Base-by-base conservation (phyloP, 192 early-diverging fungal species). In the Coemansia sp. region DNA sequence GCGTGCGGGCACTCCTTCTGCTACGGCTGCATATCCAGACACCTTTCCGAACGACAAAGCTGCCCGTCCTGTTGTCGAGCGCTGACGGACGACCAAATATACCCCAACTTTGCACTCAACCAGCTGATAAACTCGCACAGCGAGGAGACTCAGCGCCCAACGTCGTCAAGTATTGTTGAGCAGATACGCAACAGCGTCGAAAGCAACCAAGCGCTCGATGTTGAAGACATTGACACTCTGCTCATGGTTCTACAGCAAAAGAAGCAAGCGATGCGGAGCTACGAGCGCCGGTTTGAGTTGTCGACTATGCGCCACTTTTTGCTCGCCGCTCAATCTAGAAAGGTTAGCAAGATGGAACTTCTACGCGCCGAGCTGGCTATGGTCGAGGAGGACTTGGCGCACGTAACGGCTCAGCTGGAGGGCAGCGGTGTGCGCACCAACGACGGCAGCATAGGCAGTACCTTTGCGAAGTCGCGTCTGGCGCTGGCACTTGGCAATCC, bases 1-100 rank as follows among this genome's bases (percentile, higher is more conserved):
- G 83, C 84, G 25, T 95, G 94, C 76, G 93, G 94, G 1, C 94
- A 95, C 75, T 92, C 91, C 5, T 95, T 91, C 78, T 95, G 92
- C 71, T 88, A 90, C 74, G 64, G 75, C 6, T 96, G 94, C 69
- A 95, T 96, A 48, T 78, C 82, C 3, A 71, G 80, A 19, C 91
- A 95, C 69, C 82, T 95, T 2, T 41, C 74, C 7, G 73, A 79
- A 8, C 76, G 84, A 31, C 79, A 84, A 23, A 78, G 75, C 39
- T 96, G 95, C 58, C 95, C 95, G 1, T 77, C 85, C 0, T 96
- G 95, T 74, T 68, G 81, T 63, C 69, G 77, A 12, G 41, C 83
- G 36, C 68, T 95, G 14, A 81, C 66, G 36, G 62, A 78, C 31
- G 85, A 88, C 69, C 86, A 94, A 67, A 92, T 95, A 48, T 94